These are phyloP conservation scores for Quercus lobata DNA, from an alignment of 331 rosid genomes.

Conservation along the genomic window DNA sequence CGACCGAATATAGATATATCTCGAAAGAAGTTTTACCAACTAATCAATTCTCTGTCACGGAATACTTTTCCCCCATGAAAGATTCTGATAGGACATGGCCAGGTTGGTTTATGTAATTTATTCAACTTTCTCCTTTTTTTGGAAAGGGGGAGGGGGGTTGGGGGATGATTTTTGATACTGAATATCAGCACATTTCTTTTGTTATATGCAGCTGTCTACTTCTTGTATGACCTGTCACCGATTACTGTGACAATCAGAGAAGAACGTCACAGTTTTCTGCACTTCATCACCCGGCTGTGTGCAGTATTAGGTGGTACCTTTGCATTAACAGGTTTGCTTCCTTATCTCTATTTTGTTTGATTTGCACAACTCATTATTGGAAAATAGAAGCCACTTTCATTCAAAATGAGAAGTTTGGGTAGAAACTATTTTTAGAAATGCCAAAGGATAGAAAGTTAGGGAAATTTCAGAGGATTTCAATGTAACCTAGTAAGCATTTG, in stretches of 20 bases:
- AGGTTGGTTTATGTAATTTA: conserved; percentile 48
- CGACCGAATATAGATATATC: conserved; percentile 83
- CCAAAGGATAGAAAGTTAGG: not conserved
- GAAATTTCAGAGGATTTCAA: not conserved
- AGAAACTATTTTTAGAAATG: not conserved
- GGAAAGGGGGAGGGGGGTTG: not conserved
- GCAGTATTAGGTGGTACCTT: conserved; percentile 98
- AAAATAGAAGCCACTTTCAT: not conserved
- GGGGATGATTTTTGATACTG: conserved; percentile 7
- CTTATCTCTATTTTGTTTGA: not conserved
- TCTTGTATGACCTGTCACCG: conserved; percentile 96
- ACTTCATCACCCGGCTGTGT: conserved; percentile 92
- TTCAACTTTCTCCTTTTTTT: not conserved
- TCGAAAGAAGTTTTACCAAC: conserved; percentile 89
- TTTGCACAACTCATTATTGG: not conserved
- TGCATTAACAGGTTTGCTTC: conserved; percentile 79
- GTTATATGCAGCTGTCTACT: conserved; percentile 84
- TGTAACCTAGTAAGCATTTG: too few species aligned
- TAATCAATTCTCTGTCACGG: conserved; percentile 96
- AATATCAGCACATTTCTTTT: conserved; percentile 8
- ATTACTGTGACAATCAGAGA: conserved; percentile 95
- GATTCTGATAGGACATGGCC: conserved; percentile 88
- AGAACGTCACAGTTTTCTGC: conserved; percentile 96
- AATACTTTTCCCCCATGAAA: conserved; percentile 78
- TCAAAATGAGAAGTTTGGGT: not conserved